Base-by-base conservation (phyloP, 129 eudicot genomes). In the Tagetes patula region DNA sequence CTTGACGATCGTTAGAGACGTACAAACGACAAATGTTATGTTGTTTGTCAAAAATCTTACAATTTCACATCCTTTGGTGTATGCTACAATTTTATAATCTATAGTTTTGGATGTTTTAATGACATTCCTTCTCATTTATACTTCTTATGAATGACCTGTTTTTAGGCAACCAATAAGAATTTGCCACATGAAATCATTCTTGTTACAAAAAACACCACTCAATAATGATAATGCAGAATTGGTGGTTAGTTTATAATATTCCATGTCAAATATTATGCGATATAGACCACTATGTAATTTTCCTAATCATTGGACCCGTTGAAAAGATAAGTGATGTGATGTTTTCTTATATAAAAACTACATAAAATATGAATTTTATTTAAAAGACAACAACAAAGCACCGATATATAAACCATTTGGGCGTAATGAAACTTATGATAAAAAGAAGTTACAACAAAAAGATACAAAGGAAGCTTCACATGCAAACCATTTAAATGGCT, bases 251-350 rank as follows among this genome's bases (percentile, higher is more conserved):
- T 38, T 62, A 34, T 40, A 40, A 34, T 40, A 40, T 38, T 20
- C 50, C 36, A 65, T 65, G 48, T 64, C 46, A 64, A 39, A 40
- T 13, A 64, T 36, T 36, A 39, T 36, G 48, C 48, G 69, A 38
- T 8, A 8, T n/a, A 1, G 34, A 38, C 49, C 49, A 64, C 69
- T 40, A n/a, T 40, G 69, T 64, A 39, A 13, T 64, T 39, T 64
- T 36, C 20, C 8, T 8, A 6, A 64, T 34, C 34, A 14, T 39
- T 6, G 69, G 69, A n/a, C 49, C 69, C 48, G 40, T 41, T 36
- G 33, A 65, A 14, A 13, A 65, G 49, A 59, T 41, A 40, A 2
- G 6, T 40, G 33, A 40, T 64, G 13, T 6, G 50, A 63, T 63
- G 47, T n/a, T 39, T 63, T 37, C 56, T 12, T 50, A 3, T 61